These are phyloP conservation scores for Beta macrorhiza DNA, from an alignment of 179 eudicot species.

Conservation along the genomic window DNA sequence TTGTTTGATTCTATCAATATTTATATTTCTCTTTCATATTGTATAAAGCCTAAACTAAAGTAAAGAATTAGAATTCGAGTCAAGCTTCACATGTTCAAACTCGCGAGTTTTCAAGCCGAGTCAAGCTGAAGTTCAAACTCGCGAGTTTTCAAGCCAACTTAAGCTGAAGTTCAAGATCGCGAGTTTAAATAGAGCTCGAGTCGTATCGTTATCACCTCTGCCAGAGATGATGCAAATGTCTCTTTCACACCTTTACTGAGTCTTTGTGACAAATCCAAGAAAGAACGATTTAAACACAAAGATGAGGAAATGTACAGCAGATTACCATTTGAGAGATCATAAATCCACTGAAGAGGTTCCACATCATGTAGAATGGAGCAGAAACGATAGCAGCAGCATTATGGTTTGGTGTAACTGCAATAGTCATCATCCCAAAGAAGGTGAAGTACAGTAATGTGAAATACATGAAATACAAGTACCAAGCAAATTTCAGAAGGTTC, in stretches of 20 bases:
- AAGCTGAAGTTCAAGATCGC: no score
- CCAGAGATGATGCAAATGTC: background rate
- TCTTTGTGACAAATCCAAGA: background rate
- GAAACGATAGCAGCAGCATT: constrained; percentile 69
- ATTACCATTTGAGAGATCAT: constrained; percentile 75
- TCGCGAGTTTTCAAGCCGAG: no score
- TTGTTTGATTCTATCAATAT: no score
- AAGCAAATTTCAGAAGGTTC: constrained; percentile 55
- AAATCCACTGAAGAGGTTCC: constrained; percentile 96
- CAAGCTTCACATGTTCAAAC: no score
- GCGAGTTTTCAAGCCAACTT: no score
- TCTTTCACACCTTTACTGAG: background rate
- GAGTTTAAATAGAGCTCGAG: no score
- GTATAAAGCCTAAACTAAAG: no score
- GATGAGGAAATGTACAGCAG: background rate
- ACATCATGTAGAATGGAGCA: constrained; percentile 91
- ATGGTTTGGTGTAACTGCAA: constrained; percentile 74
- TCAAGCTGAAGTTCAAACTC: no score
- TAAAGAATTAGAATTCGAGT: no score
- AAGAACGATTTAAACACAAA: background rate
- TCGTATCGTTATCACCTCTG: no score
- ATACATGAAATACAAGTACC: constrained; percentile 79
- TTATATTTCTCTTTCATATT: no score
- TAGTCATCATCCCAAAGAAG: constrained; percentile 92
- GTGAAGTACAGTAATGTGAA: constrained; percentile 83